A percentile compares a stretch with the other conserved stretches of the same genome.
Conservation (phyloP, 2,329 filamentous ascomycete species). For the Chlorencoelia australis region DNA sequence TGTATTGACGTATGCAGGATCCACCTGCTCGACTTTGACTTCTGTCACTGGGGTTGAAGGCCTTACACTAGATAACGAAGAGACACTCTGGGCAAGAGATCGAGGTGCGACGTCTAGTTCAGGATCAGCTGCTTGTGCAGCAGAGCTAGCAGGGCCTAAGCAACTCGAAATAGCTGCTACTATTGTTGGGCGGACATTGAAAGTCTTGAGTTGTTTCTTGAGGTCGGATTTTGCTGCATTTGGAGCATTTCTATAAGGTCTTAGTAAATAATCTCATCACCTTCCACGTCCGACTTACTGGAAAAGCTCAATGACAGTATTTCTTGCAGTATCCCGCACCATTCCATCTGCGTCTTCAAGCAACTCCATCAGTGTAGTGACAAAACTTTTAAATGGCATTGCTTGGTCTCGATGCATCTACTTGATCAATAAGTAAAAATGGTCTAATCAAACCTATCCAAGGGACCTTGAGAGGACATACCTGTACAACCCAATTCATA, state of each 20-base stretch:
- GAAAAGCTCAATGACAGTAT: constrained; percentile 78
- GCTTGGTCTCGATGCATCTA: constrained; percentile 74
- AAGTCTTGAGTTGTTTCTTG: constrained; percentile 73
- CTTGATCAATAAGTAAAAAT: neutral
- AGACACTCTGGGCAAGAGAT: constrained; percentile 41
- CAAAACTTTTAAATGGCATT: constrained; percentile 73
- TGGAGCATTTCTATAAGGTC: constrained; percentile 53
- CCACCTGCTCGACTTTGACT: constrained; percentile 56
- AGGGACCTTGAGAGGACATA: constrained; percentile 28
- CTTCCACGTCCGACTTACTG: constrained; percentile 38
- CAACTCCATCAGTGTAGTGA: constrained; percentile 71
- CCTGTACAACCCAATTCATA: constrained; percentile 76
- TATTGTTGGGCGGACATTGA: constrained; percentile 80
- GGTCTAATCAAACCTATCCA: neutral
- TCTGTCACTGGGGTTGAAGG: constrained; percentile 55
- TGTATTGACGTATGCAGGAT: constrained; percentile 76
- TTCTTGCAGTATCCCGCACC: constrained; percentile 77
- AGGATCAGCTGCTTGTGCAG: constrained; percentile 22
- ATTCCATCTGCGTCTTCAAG: constrained; percentile 84
- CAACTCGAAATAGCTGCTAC: constrained; percentile 70
- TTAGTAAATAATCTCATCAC: constrained; percentile 6
- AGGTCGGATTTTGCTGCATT: constrained; percentile 79
- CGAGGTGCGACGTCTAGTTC: constrained; percentile 29
- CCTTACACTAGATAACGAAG: constrained; percentile 34
- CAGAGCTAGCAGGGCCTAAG: constrained; percentile 43